These are phyloP conservation scores for Eucalyptus dawsonii DNA, from an alignment of 345 rosid species.

Conservation along the genomic window DNA sequence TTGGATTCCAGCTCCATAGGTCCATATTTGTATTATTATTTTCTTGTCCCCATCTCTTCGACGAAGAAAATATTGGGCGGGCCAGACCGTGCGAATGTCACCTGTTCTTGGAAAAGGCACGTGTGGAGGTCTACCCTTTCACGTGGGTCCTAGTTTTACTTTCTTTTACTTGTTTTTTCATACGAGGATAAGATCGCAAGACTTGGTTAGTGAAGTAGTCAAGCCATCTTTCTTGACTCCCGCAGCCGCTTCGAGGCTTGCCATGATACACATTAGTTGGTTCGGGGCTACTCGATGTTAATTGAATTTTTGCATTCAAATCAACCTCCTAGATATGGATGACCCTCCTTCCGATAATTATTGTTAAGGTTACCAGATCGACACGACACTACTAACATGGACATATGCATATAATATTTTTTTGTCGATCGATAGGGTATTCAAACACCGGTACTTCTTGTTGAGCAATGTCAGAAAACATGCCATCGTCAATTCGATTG, in stretches of 20 bases:
- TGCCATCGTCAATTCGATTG: accelerated
- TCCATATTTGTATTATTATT: background rate
- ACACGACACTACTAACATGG: background rate
- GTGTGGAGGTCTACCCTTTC: background rate
- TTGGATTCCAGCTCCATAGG: background rate
- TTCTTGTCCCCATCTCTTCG: background rate
- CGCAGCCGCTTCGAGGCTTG: background rate
- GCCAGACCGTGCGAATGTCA: background rate
- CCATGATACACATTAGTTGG: background rate
- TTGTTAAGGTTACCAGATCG: background rate
- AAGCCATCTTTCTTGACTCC: background rate
- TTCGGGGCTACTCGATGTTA: background rate
- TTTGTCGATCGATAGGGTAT: accelerated
- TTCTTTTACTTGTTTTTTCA: background rate
- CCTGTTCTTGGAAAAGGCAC: background rate
- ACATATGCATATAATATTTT: background rate
- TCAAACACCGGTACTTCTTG: accelerated
- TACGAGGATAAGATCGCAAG: background rate
- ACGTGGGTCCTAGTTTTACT: background rate
- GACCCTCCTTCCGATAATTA: background rate
- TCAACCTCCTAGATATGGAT: background rate
- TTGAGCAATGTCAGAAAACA: background rate
- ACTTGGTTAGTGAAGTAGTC: background rate
- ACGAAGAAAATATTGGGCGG: background rate
- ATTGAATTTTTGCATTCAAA: background rate